Base-by-base conservation (phyloP, 139 green algal genomes). In the Monoraphidium neglectum region DNA sequence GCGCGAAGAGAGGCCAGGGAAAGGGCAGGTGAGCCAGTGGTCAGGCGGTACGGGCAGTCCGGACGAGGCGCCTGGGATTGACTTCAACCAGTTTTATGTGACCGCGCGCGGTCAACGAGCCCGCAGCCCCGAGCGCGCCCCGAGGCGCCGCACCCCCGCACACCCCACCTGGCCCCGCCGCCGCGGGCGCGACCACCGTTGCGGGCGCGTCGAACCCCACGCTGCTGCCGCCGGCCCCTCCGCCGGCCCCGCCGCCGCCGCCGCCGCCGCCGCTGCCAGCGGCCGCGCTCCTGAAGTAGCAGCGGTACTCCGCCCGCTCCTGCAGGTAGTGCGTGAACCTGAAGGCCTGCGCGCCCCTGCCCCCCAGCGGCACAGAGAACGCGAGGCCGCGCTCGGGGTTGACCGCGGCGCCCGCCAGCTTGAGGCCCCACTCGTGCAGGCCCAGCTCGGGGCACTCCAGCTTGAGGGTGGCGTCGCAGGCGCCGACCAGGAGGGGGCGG, bases 281-380 rank as follows among this genome's bases (percentile, higher is more conserved):
- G 82, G 72, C 18, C 69, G 49, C 40, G 56, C 43, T 76, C 70
- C 83, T 84, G 85, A 93, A 91, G 46, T 49, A 70, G 53, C 83
- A 87, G 53, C 90, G 88, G 84, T 95, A 95, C 6, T 93, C 87
- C 1, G 83, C 67, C 86, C 91, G 94, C 21, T 90, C 87, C 23
- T 80, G 66, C 32, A 92, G 77, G 81, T 83, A 94, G 78, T 96
- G 92, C 70, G 49, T 89, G 82, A 95, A 94, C 15, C 78, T 79
- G 86, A 94, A 91, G 26, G 73, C 64, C 77, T 93, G 87, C 35
- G 80, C 84, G 61, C 93, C 89, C 4, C 79, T 72, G 23, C 77
- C 70, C 15, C 92, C 91, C 37, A 97, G 74, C 8, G 92, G 86
- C 40, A 92, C 89, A 74, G 64, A 89, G 80, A 94, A 94, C 23